Evolutionary conservation across 2,329 filamentous ascomycete genomes (phyloP).

Genomic region (Aspergillus phoenicis): DNA sequence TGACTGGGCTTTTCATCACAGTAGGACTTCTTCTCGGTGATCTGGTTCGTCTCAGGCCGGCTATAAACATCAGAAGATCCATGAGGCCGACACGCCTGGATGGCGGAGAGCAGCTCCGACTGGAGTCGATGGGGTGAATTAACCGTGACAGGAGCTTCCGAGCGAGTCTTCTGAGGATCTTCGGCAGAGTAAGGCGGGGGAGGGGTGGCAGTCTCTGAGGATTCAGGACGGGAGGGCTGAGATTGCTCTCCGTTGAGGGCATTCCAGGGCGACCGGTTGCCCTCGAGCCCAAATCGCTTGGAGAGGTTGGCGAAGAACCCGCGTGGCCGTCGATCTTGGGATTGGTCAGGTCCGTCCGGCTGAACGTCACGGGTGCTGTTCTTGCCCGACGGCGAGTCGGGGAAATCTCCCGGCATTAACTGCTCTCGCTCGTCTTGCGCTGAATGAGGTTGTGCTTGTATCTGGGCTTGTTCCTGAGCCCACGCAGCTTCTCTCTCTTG

Average conservation of each 20-base stretch:
- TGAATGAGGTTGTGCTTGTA: conserved; percentile 27
- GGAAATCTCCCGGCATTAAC: conserved; percentile 74
- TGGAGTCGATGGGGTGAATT: conserved; percentile 47
- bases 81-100: conserved; percentile 75
- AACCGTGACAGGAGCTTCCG: conserved; percentile 34
- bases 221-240: conserved; percentile 25
- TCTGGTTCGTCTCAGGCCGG: conserved; percentile 68
- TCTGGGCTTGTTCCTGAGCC: conserved; percentile 42
- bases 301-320: conserved; percentile 70
- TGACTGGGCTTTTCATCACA: conserved; percentile 77
- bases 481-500: conserved; percentile 59
- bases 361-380: conserved; percentile 23
- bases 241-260: conserved; percentile 27
- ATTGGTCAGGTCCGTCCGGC: conserved; percentile 24
- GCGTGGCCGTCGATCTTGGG: conserved; percentile 50
- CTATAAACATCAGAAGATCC: conserved; percentile 74
- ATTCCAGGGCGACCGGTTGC: conserved; percentile 35
- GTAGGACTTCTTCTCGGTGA: conserved; percentile 82
- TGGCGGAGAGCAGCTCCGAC: conserved; percentile 68
- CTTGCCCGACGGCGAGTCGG: conserved; percentile 62
- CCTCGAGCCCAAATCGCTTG: conserved; percentile 68
- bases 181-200: conserved; percentile 46
- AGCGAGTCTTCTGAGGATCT: conserved; percentile 37
- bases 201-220: conserved; percentile 27
- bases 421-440: conserved; percentile 38